Conservation (phyloP, 768 basidiomycete genomes). For the Coprinopsis marcescibilis region DNA sequence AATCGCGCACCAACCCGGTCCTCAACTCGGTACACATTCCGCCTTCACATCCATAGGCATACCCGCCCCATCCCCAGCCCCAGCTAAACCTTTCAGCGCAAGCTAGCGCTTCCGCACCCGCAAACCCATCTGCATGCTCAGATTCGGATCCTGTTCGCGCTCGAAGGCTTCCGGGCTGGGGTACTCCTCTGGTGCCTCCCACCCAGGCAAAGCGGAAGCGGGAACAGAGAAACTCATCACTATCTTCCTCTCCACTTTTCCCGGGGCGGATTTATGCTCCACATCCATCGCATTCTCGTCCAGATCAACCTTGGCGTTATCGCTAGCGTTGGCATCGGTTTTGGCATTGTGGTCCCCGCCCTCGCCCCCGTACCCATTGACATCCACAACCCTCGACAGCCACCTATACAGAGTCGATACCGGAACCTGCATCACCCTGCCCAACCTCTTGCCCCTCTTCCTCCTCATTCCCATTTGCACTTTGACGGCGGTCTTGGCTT, state of each 20-base stretch:
- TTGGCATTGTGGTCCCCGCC: not conserved
- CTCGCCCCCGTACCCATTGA: slow-evolving; percentile 4
- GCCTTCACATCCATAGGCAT: too few species aligned
- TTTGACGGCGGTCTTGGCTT: slow-evolving; percentile 10
- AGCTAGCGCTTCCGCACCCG: too few species aligned
- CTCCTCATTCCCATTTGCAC: slow-evolving; percentile 33
- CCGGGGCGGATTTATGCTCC: slow-evolving; percentile 4
- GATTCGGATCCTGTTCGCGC: too few species aligned
- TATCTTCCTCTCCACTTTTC: not conserved
- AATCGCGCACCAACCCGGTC: too few species aligned
- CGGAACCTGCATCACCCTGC: too few species aligned
- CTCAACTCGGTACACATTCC: too few species aligned
- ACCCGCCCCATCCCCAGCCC: too few species aligned
- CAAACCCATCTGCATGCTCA: too few species aligned
- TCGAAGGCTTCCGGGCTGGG: too few species aligned
- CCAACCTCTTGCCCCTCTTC: slow-evolving; percentile 34
- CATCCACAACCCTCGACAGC: slow-evolving; percentile 40
- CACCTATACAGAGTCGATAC: slow-evolving; percentile 65
- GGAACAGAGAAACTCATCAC: slow-evolving; percentile 13
- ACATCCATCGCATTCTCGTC: slow-evolving; percentile 13
- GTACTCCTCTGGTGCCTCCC: too few species aligned
- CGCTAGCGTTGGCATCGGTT: not conserved
- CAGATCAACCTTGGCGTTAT: not conserved
- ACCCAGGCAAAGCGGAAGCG: slow-evolving; percentile 5
- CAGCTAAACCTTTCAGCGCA: too few species aligned